Percentiles rank a stretch among this genome's conserved stretches.
These are phyloP conservation scores for Tylopilus felleus DNA, from an alignment of 768 basidiomycete species.

Conservation along the genomic window DNA sequence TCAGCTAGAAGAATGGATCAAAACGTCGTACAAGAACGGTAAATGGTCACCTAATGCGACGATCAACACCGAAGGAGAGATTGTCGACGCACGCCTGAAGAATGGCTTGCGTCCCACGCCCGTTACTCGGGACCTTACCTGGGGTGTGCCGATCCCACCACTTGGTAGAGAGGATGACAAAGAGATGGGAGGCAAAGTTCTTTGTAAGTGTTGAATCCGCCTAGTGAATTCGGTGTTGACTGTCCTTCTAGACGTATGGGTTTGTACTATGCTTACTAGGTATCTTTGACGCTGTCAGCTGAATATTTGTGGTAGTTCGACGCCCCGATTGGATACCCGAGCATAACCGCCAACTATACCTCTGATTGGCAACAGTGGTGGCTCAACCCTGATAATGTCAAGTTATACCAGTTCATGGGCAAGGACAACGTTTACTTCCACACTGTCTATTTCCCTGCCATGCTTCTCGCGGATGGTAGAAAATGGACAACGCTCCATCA, in stretches of 20 bases:
- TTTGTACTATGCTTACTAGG: constrained; percentile 37
- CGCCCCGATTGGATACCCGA: constrained; percentile 94
- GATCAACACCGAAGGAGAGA: constrained; percentile 81
- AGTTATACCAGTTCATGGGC: constrained; percentile 98
- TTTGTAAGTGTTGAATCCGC: constrained; percentile 61
- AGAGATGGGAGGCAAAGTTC: constrained; percentile 91
- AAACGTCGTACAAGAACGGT: constrained; percentile 69
- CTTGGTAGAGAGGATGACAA: constrained; percentile 67
- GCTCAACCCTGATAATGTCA: constrained; percentile 86
- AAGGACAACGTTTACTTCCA: constrained; percentile 99
- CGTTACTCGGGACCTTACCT: constrained; percentile 88
- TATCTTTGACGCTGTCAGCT: not conserved
- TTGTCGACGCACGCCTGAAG: constrained; percentile 87
- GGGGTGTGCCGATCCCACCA: constrained; percentile 93
- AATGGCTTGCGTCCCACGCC: constrained; percentile 84
- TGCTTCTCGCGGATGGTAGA: constrained; percentile 84
- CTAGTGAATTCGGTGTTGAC: constrained; percentile 6
- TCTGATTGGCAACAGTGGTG: constrained; percentile 97
- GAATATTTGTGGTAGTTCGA: constrained; percentile 66
- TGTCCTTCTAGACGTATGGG: constrained; percentile 78
- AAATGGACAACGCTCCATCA: constrained; percentile 94
- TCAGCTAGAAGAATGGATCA: constrained; percentile 84
- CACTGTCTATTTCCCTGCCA: constrained; percentile 90
- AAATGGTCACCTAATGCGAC: constrained; percentile 94
- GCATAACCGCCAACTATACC: constrained; percentile 95